Conservation (phyloP, 2,329 filamentous ascomycete species). For the Corniculantispora saksenae region DNA sequence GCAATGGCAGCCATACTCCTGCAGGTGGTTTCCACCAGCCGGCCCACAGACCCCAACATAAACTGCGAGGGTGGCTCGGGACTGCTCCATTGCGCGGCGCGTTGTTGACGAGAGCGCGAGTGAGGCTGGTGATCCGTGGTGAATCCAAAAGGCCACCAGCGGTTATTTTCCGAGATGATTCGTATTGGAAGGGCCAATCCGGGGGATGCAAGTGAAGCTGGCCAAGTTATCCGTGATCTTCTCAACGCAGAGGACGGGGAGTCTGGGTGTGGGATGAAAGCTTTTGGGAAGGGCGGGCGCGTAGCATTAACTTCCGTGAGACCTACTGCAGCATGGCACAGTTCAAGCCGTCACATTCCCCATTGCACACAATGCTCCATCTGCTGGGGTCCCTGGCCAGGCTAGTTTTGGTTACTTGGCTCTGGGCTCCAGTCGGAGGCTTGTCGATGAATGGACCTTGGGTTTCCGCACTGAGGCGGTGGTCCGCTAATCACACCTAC, state of each 20-base stretch:
- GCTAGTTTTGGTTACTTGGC: background rate
- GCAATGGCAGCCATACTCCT: background rate
- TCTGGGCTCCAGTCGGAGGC: background rate
- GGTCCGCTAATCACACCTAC: too few species aligned
- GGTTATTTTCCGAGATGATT: background rate
- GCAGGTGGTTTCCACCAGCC: background rate
- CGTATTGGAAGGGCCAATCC: background rate
- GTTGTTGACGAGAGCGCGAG: background rate
- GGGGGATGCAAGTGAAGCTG: background rate
- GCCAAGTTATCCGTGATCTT: background rate
- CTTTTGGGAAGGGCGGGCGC: background rate
- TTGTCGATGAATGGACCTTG: background rate
- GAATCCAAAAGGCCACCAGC: background rate
- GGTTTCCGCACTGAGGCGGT: background rate
- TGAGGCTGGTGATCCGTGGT: background rate
- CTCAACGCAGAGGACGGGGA: background rate
- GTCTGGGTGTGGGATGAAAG: background rate
- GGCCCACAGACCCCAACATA: constrained; percentile 1
- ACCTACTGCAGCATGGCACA: background rate
- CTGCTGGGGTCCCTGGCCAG: background rate
- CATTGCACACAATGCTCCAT: background rate
- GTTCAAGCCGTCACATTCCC: background rate
- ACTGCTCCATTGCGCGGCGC: background rate
- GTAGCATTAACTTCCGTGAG: background rate
- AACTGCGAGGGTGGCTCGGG: background rate